A percentile compares a stretch with the other conserved stretches of the same genome.
phyloP scores from a whole-genome alignment of 345 rosid species.

The Eucalyptus marginata region DNA sequence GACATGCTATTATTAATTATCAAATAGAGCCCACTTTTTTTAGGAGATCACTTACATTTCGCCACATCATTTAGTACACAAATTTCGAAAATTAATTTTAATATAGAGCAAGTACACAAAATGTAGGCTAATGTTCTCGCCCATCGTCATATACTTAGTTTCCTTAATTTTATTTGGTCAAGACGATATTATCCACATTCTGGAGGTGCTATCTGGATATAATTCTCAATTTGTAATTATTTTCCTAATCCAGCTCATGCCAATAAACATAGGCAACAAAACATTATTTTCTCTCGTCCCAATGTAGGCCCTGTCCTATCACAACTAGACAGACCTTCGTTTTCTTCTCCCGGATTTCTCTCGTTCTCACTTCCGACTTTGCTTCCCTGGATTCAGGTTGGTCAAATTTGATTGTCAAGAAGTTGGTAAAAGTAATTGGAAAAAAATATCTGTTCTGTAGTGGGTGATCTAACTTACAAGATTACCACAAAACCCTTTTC shows the following conservation, averaged over 20 bases:
- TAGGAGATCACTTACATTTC: background rate
- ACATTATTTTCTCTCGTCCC: background rate
- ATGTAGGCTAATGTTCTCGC: background rate
- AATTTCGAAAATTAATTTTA: background rate
- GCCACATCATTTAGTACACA: background rate
- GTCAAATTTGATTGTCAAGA: background rate
- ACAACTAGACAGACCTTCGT: background rate
- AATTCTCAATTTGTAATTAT: background rate
- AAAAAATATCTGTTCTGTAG: background rate
- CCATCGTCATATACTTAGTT: background rate
- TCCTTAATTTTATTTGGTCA: background rate
- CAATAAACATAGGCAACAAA: background rate
- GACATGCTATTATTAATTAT: background rate
- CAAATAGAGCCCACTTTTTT: background rate
- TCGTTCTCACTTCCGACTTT: background rate
- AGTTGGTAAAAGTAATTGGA: background rate
- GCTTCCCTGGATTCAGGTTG: background rate
- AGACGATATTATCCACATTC: background rate
- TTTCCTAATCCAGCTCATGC: background rate
- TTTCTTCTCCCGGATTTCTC: background rate
- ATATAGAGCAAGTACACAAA: background rate
- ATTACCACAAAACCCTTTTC: background rate
- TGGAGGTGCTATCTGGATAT: background rate
- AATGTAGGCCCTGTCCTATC: background rate
- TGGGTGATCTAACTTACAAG: background rate